Evolutionary conservation across 345 rosid genomes (phyloP).

Genomic region (Excoecaria cochinchinensis): DNA sequence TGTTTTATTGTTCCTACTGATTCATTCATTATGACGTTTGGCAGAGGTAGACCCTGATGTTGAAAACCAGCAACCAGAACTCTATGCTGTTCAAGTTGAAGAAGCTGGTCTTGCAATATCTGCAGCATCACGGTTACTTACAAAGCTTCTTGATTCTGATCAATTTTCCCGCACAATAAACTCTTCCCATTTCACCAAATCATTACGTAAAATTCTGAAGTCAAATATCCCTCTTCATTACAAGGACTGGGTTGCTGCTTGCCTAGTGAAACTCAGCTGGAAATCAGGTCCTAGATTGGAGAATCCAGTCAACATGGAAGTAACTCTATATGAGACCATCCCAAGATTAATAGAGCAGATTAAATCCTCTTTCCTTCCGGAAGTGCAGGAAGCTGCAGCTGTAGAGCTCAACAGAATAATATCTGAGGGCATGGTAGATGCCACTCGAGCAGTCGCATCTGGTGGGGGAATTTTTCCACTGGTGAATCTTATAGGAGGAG

Average conservation of each 20-base stretch:
- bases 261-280: conserved; percentile 63
- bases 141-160: conserved; percentile 65
- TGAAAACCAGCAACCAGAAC: conserved; percentile 54
- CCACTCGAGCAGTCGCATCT: conserved; percentile 54
- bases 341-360: conserved; percentile 72
- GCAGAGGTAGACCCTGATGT: conserved; percentile 53
- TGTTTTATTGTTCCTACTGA: not conserved
- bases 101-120: conserved; percentile 69
- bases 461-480: conserved; percentile 65
- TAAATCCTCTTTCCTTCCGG: conserved; percentile 44
- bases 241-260: conserved; percentile 82
- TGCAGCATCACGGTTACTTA: conserved; percentile 68
- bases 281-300: conserved; percentile 37
- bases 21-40: conserved; percentile 10
- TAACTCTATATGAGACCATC: conserved; percentile 69
- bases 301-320: conserved; percentile 61
- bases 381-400: conserved; percentile 68
- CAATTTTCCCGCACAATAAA: conserved; percentile 44
- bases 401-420: conserved; percentile 76
- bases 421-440: conserved; percentile 61
- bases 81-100: conserved; percentile 59
- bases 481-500: conserved; percentile 63
- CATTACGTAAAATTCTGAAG: conserved; percentile 50
- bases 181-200: conserved; percentile 30
- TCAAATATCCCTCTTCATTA: conserved; percentile 49